Conservation (phyloP, 192 early-diverging fungal species). For the Nowakowskiella sp. region DNA sequence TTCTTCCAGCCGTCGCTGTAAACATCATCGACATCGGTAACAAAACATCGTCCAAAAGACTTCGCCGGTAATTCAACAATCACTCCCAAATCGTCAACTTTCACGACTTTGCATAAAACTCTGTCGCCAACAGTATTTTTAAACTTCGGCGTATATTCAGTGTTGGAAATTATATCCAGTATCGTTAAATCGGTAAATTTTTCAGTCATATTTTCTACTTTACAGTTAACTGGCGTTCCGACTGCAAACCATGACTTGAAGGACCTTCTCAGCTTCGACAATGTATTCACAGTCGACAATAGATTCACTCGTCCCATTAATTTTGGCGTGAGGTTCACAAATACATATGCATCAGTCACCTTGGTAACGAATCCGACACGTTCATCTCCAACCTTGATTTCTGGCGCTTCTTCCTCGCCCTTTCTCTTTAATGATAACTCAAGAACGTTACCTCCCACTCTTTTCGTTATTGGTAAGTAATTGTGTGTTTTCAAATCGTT, state of each 20-base stretch:
- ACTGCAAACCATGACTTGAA: slow-evolving; percentile 18
- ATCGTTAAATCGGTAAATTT: slow-evolving; percentile 20
- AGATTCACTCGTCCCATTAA: slow-evolving; percentile 29
- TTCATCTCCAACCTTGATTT: slow-evolving; percentile 18
- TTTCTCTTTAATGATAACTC: not conserved
- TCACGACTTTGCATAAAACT: slow-evolving; percentile 47
- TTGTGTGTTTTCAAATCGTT: slow-evolving; percentile 53
- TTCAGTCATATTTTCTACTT: slow-evolving; percentile 23
- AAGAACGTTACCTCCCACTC: slow-evolving; percentile 30
- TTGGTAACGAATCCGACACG: slow-evolving; percentile 34
- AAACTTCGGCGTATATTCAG: no score
- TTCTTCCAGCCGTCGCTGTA: slow-evolving; percentile 26
- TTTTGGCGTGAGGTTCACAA: slow-evolving; percentile 26
- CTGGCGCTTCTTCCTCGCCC: not conserved
- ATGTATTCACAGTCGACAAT: slow-evolving; percentile 12
- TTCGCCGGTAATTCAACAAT: slow-evolving; percentile 45
- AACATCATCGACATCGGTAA: slow-evolving; percentile 52
- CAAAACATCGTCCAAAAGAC: slow-evolving; percentile 50
- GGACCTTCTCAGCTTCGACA: slow-evolving; percentile 17
- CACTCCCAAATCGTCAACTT: slow-evolving; percentile 40
- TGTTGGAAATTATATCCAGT: not conserved
- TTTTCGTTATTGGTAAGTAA: slow-evolving; percentile 59
- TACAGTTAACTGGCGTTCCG: slow-evolving; percentile 22
- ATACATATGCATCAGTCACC: slow-evolving; percentile 24
- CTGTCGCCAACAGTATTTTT: slow-evolving; percentile 46